These are phyloP conservation scores for Sophora flavescens DNA, from an alignment of 306 rosid species.

Conservation along the genomic window DNA sequence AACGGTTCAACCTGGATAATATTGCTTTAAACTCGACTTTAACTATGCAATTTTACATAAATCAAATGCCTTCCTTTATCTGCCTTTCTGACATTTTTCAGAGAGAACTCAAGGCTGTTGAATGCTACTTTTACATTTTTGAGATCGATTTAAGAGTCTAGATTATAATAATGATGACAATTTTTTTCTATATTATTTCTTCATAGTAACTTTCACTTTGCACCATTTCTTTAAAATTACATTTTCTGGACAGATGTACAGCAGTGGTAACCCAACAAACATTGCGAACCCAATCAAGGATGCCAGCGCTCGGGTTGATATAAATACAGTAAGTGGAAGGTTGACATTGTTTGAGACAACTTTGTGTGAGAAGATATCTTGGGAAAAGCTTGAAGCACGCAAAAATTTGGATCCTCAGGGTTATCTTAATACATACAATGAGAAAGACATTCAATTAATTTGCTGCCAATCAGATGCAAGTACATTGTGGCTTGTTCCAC, in stretches of 20 bases:
- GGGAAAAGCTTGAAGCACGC: slow-evolving; percentile 61
- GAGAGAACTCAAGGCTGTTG: slow-evolving; percentile 31
- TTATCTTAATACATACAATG: slow-evolving; percentile 64
- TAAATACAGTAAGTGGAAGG: slow-evolving; percentile 77
- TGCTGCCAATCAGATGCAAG: slow-evolving; percentile 96
- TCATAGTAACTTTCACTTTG: slow-evolving; percentile 4
- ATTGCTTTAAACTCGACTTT: slow-evolving; percentile 7
- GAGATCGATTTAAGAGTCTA: slow-evolving; percentile 27
- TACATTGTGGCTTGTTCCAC: slow-evolving; percentile 84
- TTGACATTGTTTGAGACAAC: slow-evolving; percentile 88
- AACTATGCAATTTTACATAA: slow-evolving; percentile 7
- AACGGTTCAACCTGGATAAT: slow-evolving; percentile 15
- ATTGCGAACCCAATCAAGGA: slow-evolving; percentile 94
- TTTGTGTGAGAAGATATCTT: slow-evolving; percentile 74
- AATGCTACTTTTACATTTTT: slow-evolving; percentile 24
- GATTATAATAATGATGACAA: background rate
- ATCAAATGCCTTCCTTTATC: slow-evolving; percentile 9
- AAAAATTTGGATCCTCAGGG: slow-evolving; percentile 62
- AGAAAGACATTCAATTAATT: slow-evolving; percentile 78
- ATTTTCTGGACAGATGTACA: slow-evolving; percentile 76
- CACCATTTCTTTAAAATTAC: slow-evolving; percentile 35
- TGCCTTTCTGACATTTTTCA: slow-evolving; percentile 22
- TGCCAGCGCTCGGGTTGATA: slow-evolving; percentile 81
- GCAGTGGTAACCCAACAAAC: slow-evolving; percentile 98
- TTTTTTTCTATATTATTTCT: slow-evolving; percentile 1